Percentiles rank a stretch among this genome's conserved stretches.
phyloP scores from a whole-genome alignment of 2,329 filamentous ascomycete species.

The Phyllosticta citrichinensis region DNA sequence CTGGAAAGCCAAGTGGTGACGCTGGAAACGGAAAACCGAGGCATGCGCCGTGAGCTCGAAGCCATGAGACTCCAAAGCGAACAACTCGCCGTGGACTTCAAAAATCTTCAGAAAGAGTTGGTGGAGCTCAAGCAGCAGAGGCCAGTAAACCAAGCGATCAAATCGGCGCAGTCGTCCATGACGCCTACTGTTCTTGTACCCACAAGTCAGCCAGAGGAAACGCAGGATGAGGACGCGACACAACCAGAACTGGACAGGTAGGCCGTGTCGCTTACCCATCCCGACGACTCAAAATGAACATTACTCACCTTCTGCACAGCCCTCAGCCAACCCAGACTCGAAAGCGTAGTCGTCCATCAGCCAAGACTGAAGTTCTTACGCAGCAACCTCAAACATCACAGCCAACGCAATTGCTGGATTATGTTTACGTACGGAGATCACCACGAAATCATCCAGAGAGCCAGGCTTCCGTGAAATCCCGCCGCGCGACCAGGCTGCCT shows the following conservation, averaged over 20 bases:
- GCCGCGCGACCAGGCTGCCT: neutral
- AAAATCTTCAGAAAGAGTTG: neutral
- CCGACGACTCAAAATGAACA: neutral
- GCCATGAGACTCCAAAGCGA: neutral
- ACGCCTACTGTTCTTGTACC: neutral
- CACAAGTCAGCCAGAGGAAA: neutral
- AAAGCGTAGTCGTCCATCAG: neutral
- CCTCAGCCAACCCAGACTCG: neutral
- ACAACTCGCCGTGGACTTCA: neutral
- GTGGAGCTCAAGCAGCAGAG: neutral
- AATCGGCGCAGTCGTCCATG: neutral
- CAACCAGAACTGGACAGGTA: neutral
- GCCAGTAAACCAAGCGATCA: neutral
- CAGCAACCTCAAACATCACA: neutral
- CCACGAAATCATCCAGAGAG: neutral
- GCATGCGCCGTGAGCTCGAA: slow-evolving; percentile 9
- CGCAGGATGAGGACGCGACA: neutral
- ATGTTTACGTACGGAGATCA: neutral
- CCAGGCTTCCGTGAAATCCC: neutral
- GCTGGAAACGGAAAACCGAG: slow-evolving; percentile 14
- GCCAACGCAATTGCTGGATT: too few relatives aligned
- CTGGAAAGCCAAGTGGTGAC: neutral
- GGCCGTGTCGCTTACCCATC: neutral
- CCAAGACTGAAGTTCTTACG: neutral
- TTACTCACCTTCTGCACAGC: neutral